Percentiles rank a stretch among this genome's conserved stretches.
These are phyloP conservation scores for Aspergillus sp. DNA, from an alignment of 2,329 filamentous ascomycete genomes.

Conservation along the genomic window DNA sequence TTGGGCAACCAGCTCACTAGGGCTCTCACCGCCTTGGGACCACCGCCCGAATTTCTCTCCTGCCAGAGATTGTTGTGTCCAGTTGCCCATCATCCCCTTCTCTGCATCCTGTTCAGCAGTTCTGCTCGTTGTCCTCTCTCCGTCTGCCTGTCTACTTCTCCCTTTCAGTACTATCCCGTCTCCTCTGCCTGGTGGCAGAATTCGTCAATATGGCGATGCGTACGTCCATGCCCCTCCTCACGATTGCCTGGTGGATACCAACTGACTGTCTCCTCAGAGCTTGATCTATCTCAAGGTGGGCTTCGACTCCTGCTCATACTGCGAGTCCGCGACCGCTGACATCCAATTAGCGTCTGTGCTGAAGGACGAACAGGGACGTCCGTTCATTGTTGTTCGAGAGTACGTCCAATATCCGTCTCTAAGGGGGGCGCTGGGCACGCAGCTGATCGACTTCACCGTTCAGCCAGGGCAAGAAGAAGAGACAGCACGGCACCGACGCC, in stretches of 20 bases:
- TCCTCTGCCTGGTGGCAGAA: constrained; percentile 23
- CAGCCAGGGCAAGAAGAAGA: constrained; percentile 95
- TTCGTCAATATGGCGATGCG: constrained; percentile 40
- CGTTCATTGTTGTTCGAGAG: constrained; percentile 96
- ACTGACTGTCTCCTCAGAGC: constrained; percentile 29
- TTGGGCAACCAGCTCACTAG: constrained; percentile 33
- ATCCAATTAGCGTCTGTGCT: constrained; percentile 55
- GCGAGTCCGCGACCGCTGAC: constrained; percentile 11
- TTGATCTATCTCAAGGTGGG: constrained; percentile 41
- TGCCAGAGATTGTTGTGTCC: constrained; percentile 10
- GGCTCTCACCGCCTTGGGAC: constrained; percentile 19
- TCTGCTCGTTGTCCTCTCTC: constrained; percentile 6
- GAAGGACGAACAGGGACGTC: constrained; percentile 94
- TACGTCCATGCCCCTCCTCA: constrained; percentile 34
- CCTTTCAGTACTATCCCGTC: constrained; percentile 6
- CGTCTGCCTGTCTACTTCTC: constrained; percentile 5
- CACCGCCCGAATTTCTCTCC: constrained; percentile 26
- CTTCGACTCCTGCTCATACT: constrained; percentile 11
- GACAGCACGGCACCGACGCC: constrained; percentile 90
- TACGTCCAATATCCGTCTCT: no score
- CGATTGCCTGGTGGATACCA: constrained; percentile 7
- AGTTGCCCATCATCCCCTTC: constrained; percentile 15
- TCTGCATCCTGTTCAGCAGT: constrained; percentile 5
- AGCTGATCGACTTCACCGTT: constrained; percentile 17
- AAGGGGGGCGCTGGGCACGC: no score